These are phyloP conservation scores for Tetraselmis striata DNA, from an alignment of 139 green algal genomes.

Conservation along the genomic window DNA sequence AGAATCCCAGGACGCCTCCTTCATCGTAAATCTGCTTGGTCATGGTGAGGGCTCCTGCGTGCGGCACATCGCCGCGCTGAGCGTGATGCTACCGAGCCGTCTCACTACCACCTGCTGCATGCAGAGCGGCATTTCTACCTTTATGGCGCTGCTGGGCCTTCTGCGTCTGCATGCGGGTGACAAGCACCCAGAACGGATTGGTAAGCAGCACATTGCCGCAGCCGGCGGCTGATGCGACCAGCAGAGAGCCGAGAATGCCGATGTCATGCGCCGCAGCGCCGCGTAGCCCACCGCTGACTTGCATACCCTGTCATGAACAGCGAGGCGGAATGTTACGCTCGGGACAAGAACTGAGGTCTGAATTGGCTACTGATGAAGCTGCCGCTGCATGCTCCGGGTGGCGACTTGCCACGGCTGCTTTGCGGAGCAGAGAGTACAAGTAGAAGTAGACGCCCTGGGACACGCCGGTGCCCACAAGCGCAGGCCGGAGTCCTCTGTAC, in stretches of 20 bases:
- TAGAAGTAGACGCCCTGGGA: constrained; percentile 84
- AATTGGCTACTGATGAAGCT: too few species aligned
- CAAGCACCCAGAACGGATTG: constrained; percentile 88
- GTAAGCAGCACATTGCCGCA: constrained; percentile 81
- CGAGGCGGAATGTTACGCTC: too few species aligned
- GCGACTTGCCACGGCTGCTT: constrained; percentile 19
- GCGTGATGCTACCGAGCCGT: too few species aligned
- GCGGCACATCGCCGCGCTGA: too few species aligned
- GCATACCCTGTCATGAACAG: too few species aligned
- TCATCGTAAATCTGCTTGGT: constrained; percentile 42
- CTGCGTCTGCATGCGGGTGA: constrained; percentile 76
- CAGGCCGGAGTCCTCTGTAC: constrained; percentile 58
- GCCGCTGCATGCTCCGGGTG: too few species aligned
- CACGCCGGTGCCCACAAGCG: constrained; percentile 65
- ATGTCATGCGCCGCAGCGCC: constrained; percentile 27
- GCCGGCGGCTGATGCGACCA: constrained; percentile 68
- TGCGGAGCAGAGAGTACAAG: constrained; percentile 52
- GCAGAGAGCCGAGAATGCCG: constrained; percentile 55
- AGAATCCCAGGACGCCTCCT: constrained; percentile 23
- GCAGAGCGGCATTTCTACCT: too few species aligned
- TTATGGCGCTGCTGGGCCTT: not conserved
- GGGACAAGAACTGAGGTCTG: too few species aligned
- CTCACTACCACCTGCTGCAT: too few species aligned
- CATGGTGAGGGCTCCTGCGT: constrained; percentile 16
- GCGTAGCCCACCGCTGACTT: not conserved